These are phyloP conservation scores for Aspergillus awamori DNA, from an alignment of 2,329 filamentous ascomycete genomes.

Conservation along the genomic window DNA sequence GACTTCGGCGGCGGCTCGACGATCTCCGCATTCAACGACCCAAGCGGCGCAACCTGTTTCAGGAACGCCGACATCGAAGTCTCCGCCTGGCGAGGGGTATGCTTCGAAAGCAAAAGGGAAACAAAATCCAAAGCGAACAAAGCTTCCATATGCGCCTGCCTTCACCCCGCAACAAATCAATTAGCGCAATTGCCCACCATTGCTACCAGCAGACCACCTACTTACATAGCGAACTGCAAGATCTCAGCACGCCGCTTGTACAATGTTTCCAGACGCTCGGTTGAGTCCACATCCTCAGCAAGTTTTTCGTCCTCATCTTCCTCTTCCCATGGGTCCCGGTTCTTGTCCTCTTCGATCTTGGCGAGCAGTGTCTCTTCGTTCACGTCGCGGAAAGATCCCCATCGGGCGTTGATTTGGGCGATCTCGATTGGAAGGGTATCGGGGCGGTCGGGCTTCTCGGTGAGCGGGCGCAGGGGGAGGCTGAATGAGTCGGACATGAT, in stretches of 20 bases:
- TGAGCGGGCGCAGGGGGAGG: conserved; percentile 64
- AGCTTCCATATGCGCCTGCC: conserved; percentile 50
- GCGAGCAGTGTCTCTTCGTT: conserved; percentile 72
- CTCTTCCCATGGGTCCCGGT: conserved; percentile 52
- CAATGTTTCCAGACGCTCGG: conserved; percentile 45
- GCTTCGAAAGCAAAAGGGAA: conserved; percentile 80
- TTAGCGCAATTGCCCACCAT: conserved; percentile 4
- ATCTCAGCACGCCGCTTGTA: conserved; percentile 51
- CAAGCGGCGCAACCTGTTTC: conserved; percentile 71
- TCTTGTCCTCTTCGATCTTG: conserved; percentile 61
- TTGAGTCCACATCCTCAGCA: conserved; percentile 37
- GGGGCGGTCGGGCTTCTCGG: conserved; percentile 52
- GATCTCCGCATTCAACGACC: conserved; percentile 71
- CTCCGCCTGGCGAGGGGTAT: conserved; percentile 70
- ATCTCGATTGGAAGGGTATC: conserved; percentile 73
- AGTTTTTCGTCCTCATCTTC: conserved; percentile 44
- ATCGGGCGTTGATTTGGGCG: conserved; percentile 73
- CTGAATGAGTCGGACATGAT: conserved; percentile 48
- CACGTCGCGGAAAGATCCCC: conserved; percentile 79
- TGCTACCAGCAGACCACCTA: not conserved
- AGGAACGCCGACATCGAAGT: conserved; percentile 70
- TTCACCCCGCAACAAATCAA: conserved; percentile 22
- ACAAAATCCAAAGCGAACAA: conserved; percentile 78
- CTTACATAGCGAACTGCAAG: conserved; percentile 47
- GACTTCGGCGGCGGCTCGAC: conserved; percentile 64